Evolutionary conservation across 345 rosid genomes (phyloP).

Genomic region (Anastatica hierochuntica): DNA sequence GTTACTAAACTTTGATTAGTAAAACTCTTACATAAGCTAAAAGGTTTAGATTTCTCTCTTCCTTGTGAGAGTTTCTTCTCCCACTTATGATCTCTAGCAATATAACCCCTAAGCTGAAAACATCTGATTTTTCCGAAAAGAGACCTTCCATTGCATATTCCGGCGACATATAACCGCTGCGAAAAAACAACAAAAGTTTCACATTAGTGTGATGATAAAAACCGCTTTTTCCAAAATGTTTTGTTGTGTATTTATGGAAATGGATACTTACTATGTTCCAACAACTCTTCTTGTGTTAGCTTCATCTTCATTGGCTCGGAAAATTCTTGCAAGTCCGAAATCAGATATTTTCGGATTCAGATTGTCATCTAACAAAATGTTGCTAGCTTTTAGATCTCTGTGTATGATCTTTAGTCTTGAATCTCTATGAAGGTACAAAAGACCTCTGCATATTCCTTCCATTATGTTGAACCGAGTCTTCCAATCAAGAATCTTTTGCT

Average conservation of each 20-base stretch:
- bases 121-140: conserved; percentile 38
- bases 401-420: conserved; percentile 43
- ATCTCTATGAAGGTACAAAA: conserved; percentile 40
- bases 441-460: conserved; percentile 42
- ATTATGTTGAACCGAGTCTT: conserved; percentile 31
- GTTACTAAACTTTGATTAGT: background rate
- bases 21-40: conserved; percentile 28
- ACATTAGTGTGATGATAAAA: background rate
- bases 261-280: conserved; percentile 34
- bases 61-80: conserved; percentile 28
- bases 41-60: conserved; percentile 20
- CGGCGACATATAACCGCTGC: conserved; percentile 44
- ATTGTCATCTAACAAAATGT: conserved; percentile 42
- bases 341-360: conserved; percentile 39
- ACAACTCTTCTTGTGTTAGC: conserved; percentile 36
- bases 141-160: conserved; percentile 38
- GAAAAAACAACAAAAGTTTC: background rate
- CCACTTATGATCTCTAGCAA: conserved; percentile 37
- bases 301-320: conserved; percentile 29
- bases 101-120: conserved; percentile 37
- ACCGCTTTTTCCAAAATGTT: background rate
- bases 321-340: conserved; percentile 41
- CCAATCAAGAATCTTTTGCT: conserved; percentile 29
- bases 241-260: background rate
- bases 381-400: conserved; percentile 41